phyloP scores from a whole-genome alignment of 2,329 filamentous ascomycete species.

The Cladorrhinum sp. region DNA sequence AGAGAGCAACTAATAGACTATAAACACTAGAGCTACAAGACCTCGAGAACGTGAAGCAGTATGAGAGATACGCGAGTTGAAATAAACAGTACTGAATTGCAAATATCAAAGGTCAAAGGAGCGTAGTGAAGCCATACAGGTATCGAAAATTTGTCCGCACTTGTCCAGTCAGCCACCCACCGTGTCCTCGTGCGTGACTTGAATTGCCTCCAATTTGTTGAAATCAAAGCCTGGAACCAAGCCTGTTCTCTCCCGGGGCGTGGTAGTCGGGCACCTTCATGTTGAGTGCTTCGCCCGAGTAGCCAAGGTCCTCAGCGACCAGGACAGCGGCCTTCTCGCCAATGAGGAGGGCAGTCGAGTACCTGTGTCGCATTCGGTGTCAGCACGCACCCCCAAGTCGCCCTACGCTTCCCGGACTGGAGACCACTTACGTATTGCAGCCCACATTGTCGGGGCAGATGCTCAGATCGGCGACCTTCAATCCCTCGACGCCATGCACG shows the following conservation, averaged over 20 bases:
- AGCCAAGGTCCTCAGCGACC: conserved; percentile 69
- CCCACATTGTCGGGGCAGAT: conserved; percentile 79
- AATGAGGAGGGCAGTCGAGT: conserved; percentile 69
- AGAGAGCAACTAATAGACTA: no score
- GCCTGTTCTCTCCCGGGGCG: conserved; percentile 33
- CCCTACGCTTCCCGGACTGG: neutral
- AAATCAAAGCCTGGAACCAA: conserved; percentile 10
- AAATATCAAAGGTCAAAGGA: no score
- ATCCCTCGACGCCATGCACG: conserved; percentile 71
- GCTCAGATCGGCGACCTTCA: conserved; percentile 73
- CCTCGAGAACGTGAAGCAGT: no score
- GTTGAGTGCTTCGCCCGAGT: conserved; percentile 67
- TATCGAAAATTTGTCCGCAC: no score
- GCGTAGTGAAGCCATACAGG: no score
- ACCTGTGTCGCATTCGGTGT: conserved; percentile 37
- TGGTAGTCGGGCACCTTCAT: conserved; percentile 71
- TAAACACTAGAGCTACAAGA: no score
- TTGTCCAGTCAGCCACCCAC: no score
- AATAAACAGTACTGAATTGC: no score
- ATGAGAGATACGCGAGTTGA: no score
- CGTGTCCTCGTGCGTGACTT: no score
- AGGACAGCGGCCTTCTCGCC: conserved; percentile 72
- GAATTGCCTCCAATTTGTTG: no score
- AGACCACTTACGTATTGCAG: conserved; percentile 55
- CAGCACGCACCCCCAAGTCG: no score